A percentile compares a stretch with the other conserved stretches of the same genome.
Evolutionary conservation across 306 rosid species (phyloP).

Genomic region (Trifolium fragiferum): DNA sequence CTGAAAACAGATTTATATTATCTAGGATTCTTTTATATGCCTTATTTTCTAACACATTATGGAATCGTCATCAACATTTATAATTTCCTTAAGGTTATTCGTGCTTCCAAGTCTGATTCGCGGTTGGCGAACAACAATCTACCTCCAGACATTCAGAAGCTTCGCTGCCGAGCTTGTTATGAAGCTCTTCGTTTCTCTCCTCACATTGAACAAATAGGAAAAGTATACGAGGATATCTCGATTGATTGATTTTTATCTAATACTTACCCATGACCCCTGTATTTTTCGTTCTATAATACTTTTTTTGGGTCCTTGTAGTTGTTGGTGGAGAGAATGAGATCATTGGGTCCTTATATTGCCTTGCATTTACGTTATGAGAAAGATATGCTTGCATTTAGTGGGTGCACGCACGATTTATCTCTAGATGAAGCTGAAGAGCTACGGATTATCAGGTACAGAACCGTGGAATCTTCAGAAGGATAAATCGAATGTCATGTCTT

Average conservation of each 20-base stretch:
- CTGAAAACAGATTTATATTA: constrained; percentile 27
- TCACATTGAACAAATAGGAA: constrained; percentile 84
- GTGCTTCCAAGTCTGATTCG: constrained; percentile 95
- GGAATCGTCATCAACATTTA: constrained; percentile 28
- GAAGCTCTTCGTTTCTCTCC: constrained; percentile 93
- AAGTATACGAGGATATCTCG: constrained; percentile 53
- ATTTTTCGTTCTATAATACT: constrained; percentile 27
- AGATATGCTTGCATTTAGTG: constrained; percentile 98
- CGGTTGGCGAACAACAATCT: constrained; percentile 88
- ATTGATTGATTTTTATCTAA: constrained; percentile 45
- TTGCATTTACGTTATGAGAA: constrained; percentile 94
- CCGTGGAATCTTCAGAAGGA: constrained; percentile 32
- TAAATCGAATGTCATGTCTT: constrained; percentile 31
- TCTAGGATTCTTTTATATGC: neutral
- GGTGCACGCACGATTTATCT: constrained; percentile 87
- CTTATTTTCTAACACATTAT: constrained; percentile 20
- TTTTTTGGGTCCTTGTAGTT: constrained; percentile 51
- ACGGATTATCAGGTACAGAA: constrained; percentile 65
- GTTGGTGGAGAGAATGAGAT: constrained; percentile 86
- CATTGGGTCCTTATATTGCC: constrained; percentile 86
- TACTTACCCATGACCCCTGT: constrained; percentile 13
- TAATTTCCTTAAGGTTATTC: constrained; percentile 67
- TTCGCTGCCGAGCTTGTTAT: constrained; percentile 95
- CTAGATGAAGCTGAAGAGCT: constrained; percentile 84
- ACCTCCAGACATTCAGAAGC: constrained; percentile 87